Base-by-base conservation (phyloP, 192 early-diverging fungal species). In the Coemansia asiatica region DNA sequence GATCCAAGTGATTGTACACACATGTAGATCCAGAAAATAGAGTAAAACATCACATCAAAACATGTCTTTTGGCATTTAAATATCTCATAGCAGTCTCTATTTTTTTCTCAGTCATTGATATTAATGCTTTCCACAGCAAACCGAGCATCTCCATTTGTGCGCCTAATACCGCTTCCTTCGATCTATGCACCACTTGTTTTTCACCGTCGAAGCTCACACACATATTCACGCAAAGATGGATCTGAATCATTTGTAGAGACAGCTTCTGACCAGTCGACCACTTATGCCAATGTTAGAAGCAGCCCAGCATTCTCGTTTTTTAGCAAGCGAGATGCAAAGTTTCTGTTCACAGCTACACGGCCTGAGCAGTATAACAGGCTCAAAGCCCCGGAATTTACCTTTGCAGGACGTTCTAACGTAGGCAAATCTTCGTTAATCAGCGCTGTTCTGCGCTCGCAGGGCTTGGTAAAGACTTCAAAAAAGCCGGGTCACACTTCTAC, bases 341-440 rank as follows among this genome's bases (percentile, higher is more conserved):
- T 82, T 27, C 35, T 76, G 27, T 62, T 74, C n/a, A 64, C 71
- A 4, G 79, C 79, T 9, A 66, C 67, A 8, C 57, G 64, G 25
- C 61, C 74, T 8, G 31, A 55, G 47, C 74, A 76, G 4, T 76
- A 76, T 50, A 36, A 51, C 9, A 50, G 56, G 6, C 50, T 82
- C 4, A 31, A 38, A 26, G 38, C 25, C 13, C 79, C 79, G 5
- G 79, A 82, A 44, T 53, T 84, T n/a, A 71, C 78, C 23, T 81
- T 84, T 62, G 74, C 78, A 6, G 82, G 82, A 0, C 77, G 82
- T 25, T 80, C 77, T 23, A 84, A 84, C 35, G 82, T 84, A 6
- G 82, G 82, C 49, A 84, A 84, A 50, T 84, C 82, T 0, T 77
- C 82, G 1, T 54, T 84, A 22, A 74, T 84, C 44, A 76, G 69